Base-by-base conservation (phyloP, 2,329 filamentous ascomycete species). In the Ophiognomonia clavigignenti-juglandacearum region DNA sequence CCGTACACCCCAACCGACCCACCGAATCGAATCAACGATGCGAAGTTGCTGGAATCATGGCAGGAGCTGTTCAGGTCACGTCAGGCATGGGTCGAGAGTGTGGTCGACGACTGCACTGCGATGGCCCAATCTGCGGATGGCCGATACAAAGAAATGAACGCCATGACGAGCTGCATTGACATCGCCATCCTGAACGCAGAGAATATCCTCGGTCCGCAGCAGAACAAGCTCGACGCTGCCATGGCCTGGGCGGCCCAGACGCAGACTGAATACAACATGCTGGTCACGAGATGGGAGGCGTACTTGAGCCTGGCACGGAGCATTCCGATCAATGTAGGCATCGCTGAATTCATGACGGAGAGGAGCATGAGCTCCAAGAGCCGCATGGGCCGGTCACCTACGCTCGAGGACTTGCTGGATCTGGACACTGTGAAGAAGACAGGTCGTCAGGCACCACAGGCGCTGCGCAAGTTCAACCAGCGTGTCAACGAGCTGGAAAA, bases 181-280 rank as follows among this genome's bases (percentile, higher is more conserved):
- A 88, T 93, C 22, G 93, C 92, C 6, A 82, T 96, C 19, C 83
- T 85, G 53, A 98, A 96, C 58, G 76, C 92, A 47, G 83, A 90
- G 58, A 78, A 82, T 16, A 87, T 88, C 61, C 77, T 91, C 45
- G 83, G 80, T 54, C 77, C 75, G 36, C 74, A 89, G 52, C 83
- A 90, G 58, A 78, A 82, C 49, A 89, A 86, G 61, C 84, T 85
- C 58, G 68, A 71, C n/a, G 82, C 86, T 48, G 67, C 86, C 23
- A 83, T 82, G 65, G 78, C 79, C 55, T 91, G 86, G 86, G 77
- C 82, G 10, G 74, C 77, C 14, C 80, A 81, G 10, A 74, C 86
- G 8, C 72, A 87, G 52, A 74, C 78, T 37, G 86, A 90, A 48
- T 85, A 89, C 53, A 73, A 78, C 29, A 72, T 71, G 44, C 72